Percentiles rank a stretch among this genome's conserved stretches.
Conservation (phyloP, 1,284 basidiomycete species). For the Coniferiporia weirii region DNA sequence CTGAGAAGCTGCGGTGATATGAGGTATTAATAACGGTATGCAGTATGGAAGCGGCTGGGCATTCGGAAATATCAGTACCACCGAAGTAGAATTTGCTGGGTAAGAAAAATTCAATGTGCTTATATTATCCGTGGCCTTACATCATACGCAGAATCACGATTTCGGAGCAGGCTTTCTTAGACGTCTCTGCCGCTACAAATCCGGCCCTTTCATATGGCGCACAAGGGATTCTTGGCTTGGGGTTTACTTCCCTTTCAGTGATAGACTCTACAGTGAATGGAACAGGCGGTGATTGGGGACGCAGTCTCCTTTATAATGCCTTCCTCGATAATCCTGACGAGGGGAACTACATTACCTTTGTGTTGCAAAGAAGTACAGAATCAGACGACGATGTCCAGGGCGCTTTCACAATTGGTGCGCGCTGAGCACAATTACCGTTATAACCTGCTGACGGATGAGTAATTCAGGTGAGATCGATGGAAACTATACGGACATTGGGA, state of each 20-base stretch:
- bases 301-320: conserved; percentile 67
- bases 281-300: conserved; percentile 52
- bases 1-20: background rate
- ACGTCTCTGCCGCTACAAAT: conserved; percentile 54
- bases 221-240: conserved; percentile 69
- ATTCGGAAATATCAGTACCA: conserved; percentile 54
- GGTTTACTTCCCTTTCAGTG: conserved; percentile 68
- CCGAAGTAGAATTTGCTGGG: conserved; percentile 63
- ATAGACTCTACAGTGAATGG: conserved; percentile 57
- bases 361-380: conserved; percentile 55
- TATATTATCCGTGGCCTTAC: conserved; percentile 10
- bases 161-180: conserved; percentile 62
- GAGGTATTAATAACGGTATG: background rate
- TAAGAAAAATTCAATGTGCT: conserved; percentile 30
- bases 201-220: conserved; percentile 69
- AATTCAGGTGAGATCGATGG: conserved; percentile 58
- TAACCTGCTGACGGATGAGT: background rate
- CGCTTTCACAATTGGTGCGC: conserved; percentile 61
- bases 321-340: conserved; percentile 61
- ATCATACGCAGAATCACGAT: conserved; percentile 47
- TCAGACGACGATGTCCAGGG: conserved; percentile 51
- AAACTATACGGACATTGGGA: conserved; percentile 49
- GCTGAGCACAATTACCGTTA: background rate
- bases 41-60: conserved; percentile 80
- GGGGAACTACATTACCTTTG: conserved; percentile 75